Evolutionary conservation across 805 yeast genomes (phyloP), one percentile per base, ranked within the genome.

Genomic region (Brettanomyces bruxellensis): DNA sequence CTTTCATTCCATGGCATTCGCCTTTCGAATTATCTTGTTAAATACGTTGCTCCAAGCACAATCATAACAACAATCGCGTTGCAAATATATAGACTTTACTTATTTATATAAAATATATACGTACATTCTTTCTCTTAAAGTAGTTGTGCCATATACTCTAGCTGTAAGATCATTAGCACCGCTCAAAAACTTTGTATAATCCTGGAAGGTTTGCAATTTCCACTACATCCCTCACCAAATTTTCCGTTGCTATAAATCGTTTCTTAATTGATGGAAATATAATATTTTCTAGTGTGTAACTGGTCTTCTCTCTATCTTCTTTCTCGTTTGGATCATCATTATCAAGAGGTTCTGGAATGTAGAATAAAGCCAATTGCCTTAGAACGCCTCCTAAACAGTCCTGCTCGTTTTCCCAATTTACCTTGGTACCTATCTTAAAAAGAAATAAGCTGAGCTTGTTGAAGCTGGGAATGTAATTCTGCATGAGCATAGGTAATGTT

Each of bases 171-270:
- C 32, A 28, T 28, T 55, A 86, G 57, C 99, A 93, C 60, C 99
- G 72, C 67, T 93, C 99, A 69, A 93, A 93, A 4, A 95, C 95
- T 56, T 73, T 78, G 64, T 93, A 93, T 47, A 93, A 68, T 0
- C 95, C 95, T 2, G 98, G 98, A 30, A 93, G 64, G 59, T 83
- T 89, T 0, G 99, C 97, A 36, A 93, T 78, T 61, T 91, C 96
- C 4, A 86, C 75, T 4, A 89, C 78, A 47, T 78, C 81, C 12
- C 69, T 58, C 4, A 63, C 52, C 35, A 88, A 54, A 3, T 56
- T 58, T 12, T 68, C 68, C 0, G 95, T 76, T 0, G 90, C 95
- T 12, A 88, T 59, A 25, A 88, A 75, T 41, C 79, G 65, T 49
- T 70, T 69, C 51, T 82, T 81, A 5, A 87, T 59, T 23, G 75